These are phyloP conservation scores for Xylaria sp. DNA, from an alignment of 495 filamentous ascomycete genomes.

Conservation along the genomic window DNA sequence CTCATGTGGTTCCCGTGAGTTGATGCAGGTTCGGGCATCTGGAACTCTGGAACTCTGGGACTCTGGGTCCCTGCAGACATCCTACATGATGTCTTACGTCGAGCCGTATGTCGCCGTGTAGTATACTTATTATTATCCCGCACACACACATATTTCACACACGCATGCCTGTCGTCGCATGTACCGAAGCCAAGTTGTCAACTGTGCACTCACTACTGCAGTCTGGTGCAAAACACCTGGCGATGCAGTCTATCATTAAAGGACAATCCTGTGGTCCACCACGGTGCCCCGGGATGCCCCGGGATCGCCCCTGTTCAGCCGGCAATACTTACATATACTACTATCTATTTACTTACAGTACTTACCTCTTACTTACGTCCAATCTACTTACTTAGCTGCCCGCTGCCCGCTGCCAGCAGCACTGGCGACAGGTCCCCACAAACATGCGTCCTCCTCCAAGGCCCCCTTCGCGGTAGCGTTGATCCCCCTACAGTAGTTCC, in stretches of 20 bases:
- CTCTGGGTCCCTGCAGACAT: background rate
- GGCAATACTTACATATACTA: too few relatives aligned
- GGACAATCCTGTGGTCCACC: slow-evolving; percentile 10
- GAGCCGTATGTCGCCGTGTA: too few relatives aligned
- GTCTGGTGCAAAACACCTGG: slow-evolving; percentile 12
- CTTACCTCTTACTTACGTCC: too few relatives aligned
- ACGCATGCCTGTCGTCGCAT: background rate
- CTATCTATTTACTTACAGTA: too few relatives aligned
- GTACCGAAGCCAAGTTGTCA: background rate
- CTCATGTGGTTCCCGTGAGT: background rate
- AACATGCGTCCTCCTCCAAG: background rate
- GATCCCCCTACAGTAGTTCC: background rate
- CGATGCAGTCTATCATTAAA: slow-evolving; percentile 15
- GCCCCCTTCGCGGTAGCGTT: slow-evolving; percentile 1
- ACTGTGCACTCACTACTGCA: background rate
- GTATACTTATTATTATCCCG: too few relatives aligned
- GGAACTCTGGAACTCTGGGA: background rate
- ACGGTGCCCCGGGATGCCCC: too few relatives aligned
- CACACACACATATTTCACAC: background rate
- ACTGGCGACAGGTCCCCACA: background rate
- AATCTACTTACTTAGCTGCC: too few relatives aligned
- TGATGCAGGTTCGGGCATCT: slow-evolving; percentile 13
- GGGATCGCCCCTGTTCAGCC: slow-evolving; percentile 21
- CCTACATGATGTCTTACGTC: too few relatives aligned
- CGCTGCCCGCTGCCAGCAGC: background rate